Conservation (phyloP, 2,329 filamentous ascomycete species). For the Xylaria sp. region DNA sequence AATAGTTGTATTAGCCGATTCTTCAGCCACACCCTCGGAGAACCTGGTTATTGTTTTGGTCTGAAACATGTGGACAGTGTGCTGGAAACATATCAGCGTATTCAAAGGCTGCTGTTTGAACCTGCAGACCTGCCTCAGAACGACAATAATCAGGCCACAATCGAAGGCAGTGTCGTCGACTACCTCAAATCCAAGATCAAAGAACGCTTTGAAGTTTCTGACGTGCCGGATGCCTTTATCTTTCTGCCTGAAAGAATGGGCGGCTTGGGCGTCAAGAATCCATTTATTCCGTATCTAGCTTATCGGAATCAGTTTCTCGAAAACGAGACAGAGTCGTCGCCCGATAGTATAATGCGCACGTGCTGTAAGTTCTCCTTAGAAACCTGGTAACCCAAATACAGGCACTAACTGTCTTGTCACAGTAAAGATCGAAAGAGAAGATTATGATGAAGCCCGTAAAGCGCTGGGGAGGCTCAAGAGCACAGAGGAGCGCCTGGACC, state of each 20-base stretch:
- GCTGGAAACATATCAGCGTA: conserved; percentile 54
- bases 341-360: conserved; percentile 21
- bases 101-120: conserved; percentile 55
- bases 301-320: conserved; percentile 46
- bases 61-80: conserved; percentile 56
- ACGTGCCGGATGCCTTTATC: conserved; percentile 59
- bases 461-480: conserved; percentile 44
- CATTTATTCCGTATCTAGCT: conserved; percentile 55
- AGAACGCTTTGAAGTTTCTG: conserved; percentile 50
- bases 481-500: conserved; percentile 10
- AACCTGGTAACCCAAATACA: background rate
- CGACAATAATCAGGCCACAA: background rate
- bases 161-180: conserved; percentile 44
- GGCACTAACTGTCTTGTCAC: background rate
- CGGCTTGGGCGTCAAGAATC: conserved; percentile 59
- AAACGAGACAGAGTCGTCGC: background rate
- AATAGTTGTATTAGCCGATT: conserved; percentile 59
- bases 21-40: conserved; percentile 59
- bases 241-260: conserved; percentile 58
- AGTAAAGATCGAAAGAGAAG: conserved; percentile 24
- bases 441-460: conserved; percentile 19
- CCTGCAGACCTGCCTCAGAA: conserved; percentile 20
- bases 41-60: conserved; percentile 57
- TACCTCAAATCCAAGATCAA: conserved; percentile 49
- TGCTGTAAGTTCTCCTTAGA: conserved; percentile 19